phyloP scores from a whole-genome alignment of 352 stramenopile species.

The Globisporangium splendens region DNA sequence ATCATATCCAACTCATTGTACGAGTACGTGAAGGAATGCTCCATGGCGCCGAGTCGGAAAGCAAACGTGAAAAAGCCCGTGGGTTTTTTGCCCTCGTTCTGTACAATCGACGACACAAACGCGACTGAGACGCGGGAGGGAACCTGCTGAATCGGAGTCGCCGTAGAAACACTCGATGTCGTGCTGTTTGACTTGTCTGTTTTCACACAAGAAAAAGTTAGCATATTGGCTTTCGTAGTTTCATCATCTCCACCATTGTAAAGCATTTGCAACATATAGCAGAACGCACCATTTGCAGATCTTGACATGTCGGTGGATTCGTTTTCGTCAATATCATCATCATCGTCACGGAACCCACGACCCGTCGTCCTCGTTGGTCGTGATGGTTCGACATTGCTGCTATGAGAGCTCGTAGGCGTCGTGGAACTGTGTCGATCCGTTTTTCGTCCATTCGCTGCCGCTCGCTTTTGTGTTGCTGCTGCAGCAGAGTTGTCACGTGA shows the following conservation, averaged over 20 bases:
- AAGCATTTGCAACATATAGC: background rate
- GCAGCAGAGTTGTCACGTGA: constrained; percentile 15
- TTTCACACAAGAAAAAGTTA: background rate
- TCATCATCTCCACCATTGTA: no score
- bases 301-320: constrained; percentile 11
- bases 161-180: constrained; percentile 2
- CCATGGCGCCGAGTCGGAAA: constrained; percentile 28
- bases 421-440: constrained; percentile 10
- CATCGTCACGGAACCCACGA: constrained; percentile 21
- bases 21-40: constrained; percentile 56
- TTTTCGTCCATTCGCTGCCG: constrained; percentile 7
- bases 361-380: background rate
- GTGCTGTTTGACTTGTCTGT: constrained; percentile 7
- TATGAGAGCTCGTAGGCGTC: constrained; percentile 14
- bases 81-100: constrained; percentile 61
- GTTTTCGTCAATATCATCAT: constrained; percentile 10
- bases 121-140: constrained; percentile 28
- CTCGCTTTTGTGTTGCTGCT: constrained; percentile 13
- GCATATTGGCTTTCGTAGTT: no score
- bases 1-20: constrained; percentile 77
- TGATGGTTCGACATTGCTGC: constrained; percentile 6
- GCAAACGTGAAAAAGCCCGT: constrained; percentile 69
- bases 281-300: constrained; percentile 10
- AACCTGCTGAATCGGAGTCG: background rate
- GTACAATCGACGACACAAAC: constrained; percentile 50